Percentiles rank a stretch among this genome's conserved stretches.
These are phyloP conservation scores for Emmonsiellopsis sp. DNA, from an alignment of 2,329 filamentous ascomycete genomes.

Conservation along the genomic window DNA sequence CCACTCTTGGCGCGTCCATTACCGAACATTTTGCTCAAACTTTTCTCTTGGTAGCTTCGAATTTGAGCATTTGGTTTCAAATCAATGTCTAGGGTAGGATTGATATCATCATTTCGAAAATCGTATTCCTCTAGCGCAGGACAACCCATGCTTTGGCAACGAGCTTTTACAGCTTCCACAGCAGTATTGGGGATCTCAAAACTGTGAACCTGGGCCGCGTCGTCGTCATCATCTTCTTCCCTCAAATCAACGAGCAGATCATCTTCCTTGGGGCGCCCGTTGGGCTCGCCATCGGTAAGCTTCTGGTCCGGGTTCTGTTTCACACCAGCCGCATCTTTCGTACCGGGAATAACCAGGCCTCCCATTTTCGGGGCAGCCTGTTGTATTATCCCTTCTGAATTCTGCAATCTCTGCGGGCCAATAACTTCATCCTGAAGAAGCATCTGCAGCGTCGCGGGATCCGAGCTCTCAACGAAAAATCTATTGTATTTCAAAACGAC, in stretches of 20 bases:
- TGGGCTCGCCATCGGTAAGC: slow-evolving; percentile 26
- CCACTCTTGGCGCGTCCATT: slow-evolving; percentile 95
- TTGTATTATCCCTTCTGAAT: slow-evolving; percentile 63
- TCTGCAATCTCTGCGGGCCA: slow-evolving; percentile 66
- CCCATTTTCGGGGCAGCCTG: slow-evolving; percentile 78
- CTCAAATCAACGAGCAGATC: slow-evolving; percentile 62
- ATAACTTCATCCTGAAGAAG: slow-evolving; percentile 81
- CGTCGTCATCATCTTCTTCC: slow-evolving; percentile 75
- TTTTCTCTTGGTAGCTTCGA: slow-evolving; percentile 92
- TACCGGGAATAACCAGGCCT: slow-evolving; percentile 84
- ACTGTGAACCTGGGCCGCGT: slow-evolving; percentile 80
- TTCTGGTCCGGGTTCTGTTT: slow-evolving; percentile 55
- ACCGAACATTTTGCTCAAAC: slow-evolving; percentile 97
- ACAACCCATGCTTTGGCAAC: slow-evolving; percentile 75
- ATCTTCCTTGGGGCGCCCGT: slow-evolving; percentile 44
- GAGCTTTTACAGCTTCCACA: slow-evolving; percentile 80
- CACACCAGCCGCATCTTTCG: slow-evolving; percentile 82
- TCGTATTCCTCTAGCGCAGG: slow-evolving; percentile 96
- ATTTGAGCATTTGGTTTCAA: slow-evolving; percentile 83
- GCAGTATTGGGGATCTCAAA: slow-evolving; percentile 80
- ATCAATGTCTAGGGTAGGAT: slow-evolving; percentile 89
- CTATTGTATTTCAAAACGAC: slow-evolving; percentile 89
- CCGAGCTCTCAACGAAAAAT: slow-evolving; percentile 87
- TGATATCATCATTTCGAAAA: slow-evolving; percentile 82
- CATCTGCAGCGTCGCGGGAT: slow-evolving; percentile 75